Percentiles rank a stretch among this genome's conserved stretches.
phyloP scores from a whole-genome alignment of 768 basidiomycete species.

The Cyclocybe aegerita region DNA sequence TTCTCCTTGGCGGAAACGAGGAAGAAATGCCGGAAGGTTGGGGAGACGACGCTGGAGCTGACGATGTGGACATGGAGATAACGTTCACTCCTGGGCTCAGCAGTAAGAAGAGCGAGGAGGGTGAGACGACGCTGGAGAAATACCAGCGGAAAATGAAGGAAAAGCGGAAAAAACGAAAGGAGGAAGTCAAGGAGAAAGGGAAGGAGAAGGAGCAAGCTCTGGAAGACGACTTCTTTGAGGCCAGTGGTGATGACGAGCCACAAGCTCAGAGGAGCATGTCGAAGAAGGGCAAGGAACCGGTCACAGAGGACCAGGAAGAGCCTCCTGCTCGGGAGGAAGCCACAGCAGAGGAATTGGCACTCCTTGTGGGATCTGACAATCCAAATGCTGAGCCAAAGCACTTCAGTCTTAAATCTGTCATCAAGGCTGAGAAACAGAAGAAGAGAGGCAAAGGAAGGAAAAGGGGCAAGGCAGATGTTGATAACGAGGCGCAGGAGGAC shows the following conservation, averaged over 20 bases:
- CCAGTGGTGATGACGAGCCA: constrained; percentile 40
- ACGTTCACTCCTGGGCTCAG: constrained; percentile 89
- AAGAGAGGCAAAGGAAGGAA: constrained; percentile 43
- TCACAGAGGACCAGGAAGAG: constrained; percentile 13
- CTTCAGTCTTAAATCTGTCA: constrained; percentile 87
- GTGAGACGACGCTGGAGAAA: constrained; percentile 87
- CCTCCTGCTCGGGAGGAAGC: constrained; percentile 36
- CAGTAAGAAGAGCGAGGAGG: constrained; percentile 46
- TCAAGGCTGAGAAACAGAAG: constrained; percentile 82
- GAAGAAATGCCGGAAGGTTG: constrained; percentile 84
- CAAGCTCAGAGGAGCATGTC: constrained; percentile 20
- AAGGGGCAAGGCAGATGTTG: constrained; percentile 35
- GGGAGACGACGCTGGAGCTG: constrained; percentile 48
- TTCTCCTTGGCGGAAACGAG: constrained; percentile 68
- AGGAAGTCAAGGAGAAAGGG: constrained; percentile 47
- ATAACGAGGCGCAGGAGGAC: constrained; percentile 73
- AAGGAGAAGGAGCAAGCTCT: constrained; percentile 23
- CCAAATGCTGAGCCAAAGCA: constrained; percentile 62
- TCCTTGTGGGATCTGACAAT: constrained; percentile 58
- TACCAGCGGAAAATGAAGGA: constrained; percentile 92
- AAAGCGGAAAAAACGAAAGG: constrained; percentile 81
- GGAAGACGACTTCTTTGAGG: constrained; percentile 80
- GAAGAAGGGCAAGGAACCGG: constrained; percentile 17
- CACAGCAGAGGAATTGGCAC: constrained; percentile 64
- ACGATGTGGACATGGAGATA: constrained; percentile 87